Base-by-base conservation (phyloP, 2,329 filamentous ascomycete species). In the Fusarium haematococcum region DNA sequence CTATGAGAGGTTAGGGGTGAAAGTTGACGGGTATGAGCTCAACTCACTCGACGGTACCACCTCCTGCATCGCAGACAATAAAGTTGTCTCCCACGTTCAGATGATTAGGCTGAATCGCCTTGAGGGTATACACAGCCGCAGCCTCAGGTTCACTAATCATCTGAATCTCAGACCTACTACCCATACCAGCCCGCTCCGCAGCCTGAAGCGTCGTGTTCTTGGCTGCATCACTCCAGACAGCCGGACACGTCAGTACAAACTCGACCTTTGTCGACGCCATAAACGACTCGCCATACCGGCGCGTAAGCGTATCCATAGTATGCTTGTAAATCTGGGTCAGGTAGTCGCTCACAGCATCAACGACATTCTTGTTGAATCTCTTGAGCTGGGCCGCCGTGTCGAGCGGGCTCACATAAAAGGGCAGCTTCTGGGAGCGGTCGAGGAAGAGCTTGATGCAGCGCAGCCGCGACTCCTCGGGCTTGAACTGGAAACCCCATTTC, bases 391-490 rank as follows among this genome's bases (percentile, higher is more conserved):
- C 91, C 0, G 92, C 92, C 57, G 93, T 95, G 80, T 95, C 93
- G 27, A 94, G 87, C 9, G 92, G 92, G 77, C 91, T 94, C 70
- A 95, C 92, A 75, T 95, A 96, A 75, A 94, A 93, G 9, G 94
- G 94, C 27, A 96, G 87, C 82, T 94, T 94, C 82, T 95, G 94
- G 50, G 92, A 91, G 25, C 93, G 90, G 81, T 96, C 94, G 39
- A 96, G 91, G 79, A 95, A 95, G 27, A 96, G 88, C 85, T 96
- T 96, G 85, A 96, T 94, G 80, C 94, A 96, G 13, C 93, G 91
- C 32, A 96, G 87, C 23, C 93, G 89, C 54, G 91, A 88, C 82
- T 95, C 92, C 78, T 95, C 92, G 2, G 93, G 93, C 78, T 91
- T 92, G 86, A 95, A 94, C 81, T 95, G 93, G 81, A 95, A 95